Conservation (phyloP, 106 monocot species). For the Dioscorea zingiberensis region DNA sequence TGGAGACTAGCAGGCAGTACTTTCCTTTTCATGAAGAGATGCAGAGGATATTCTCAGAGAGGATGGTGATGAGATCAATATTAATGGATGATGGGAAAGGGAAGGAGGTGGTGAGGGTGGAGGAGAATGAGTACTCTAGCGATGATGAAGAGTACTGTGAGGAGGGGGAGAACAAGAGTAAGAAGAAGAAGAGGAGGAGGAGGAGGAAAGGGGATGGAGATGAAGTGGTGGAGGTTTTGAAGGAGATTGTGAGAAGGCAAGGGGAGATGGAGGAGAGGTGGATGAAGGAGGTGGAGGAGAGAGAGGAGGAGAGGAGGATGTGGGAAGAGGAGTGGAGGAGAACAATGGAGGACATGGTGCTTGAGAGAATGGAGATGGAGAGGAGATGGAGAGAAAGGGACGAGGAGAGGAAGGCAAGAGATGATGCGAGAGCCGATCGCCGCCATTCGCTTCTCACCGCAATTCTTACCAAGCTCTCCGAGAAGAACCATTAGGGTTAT, state of each 20-base stretch:
- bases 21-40: conserved; percentile 73
- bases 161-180: conserved; percentile 15
- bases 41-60: conserved; percentile 44
- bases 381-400: conserved; percentile 64
- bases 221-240: conserved; percentile 36
- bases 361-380: conserved; percentile 46
- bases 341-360: conserved; percentile 38
- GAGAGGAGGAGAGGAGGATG: conserved; percentile 57
- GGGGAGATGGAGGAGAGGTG: conserved; percentile 49
- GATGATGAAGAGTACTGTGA: not conserved
- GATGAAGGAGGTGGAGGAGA: conserved; percentile 46
- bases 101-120: conserved; percentile 2
- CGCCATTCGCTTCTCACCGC: conserved; percentile 45
- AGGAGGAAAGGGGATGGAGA: not conserved
- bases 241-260: conserved; percentile 55
- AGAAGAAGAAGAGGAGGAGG: conserved; percentile 5
- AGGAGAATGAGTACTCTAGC: too few species aligned
- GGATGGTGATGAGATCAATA: conserved; percentile 37
- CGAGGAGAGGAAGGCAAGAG: conserved; percentile 50
- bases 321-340: conserved; percentile 53
- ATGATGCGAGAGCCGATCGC: conserved; percentile 56
- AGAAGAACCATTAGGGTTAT: not conserved
- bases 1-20: conserved; percentile 12
- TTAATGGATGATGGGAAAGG: conserved; percentile 13
- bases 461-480: conserved; percentile 34